Evolutionary conservation across 192 early-diverging fungal genomes (phyloP).

Genomic region (Backusella morwellensis): DNA sequence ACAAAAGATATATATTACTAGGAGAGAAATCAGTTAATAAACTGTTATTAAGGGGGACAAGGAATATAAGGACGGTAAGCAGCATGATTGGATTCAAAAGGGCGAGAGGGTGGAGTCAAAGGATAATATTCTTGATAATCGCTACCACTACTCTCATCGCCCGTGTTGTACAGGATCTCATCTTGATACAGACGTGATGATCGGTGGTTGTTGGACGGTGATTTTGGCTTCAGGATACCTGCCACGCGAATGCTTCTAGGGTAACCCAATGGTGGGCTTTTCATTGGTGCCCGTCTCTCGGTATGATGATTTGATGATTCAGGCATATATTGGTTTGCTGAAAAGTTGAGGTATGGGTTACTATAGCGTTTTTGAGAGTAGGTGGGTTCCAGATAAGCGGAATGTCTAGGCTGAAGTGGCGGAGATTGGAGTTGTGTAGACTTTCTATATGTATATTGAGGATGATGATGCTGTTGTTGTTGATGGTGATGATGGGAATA

Average conservation of each 20-base stretch:
- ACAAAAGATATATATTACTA: too few species aligned
- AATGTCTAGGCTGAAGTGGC: neutral
- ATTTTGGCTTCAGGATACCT: neutral
- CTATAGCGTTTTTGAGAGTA: neutral
- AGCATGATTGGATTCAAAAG: neutral
- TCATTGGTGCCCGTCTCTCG: neutral
- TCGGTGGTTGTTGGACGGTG: neutral
- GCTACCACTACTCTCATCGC: neutral
- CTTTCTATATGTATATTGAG: slow-evolving; percentile 5
- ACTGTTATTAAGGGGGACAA: neutral
- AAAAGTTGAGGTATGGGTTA: neutral
- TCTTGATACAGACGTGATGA: neutral
- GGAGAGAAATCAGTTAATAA: too few species aligned
- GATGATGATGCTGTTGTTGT: neutral
- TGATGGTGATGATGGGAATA: neutral
- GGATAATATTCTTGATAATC: neutral
- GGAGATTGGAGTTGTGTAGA: neutral
- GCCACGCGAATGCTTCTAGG: neutral
- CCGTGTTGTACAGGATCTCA: neutral
- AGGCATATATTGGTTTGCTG: neutral
- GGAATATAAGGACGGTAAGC: neutral
- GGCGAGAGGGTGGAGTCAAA: neutral
- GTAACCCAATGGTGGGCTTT: neutral
- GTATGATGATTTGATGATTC: neutral
- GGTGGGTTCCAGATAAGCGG: neutral